Evolutionary conservation across 495 filamentous ascomycete genomes (phyloP).

Genomic region (Aspergillus hancockii): DNA sequence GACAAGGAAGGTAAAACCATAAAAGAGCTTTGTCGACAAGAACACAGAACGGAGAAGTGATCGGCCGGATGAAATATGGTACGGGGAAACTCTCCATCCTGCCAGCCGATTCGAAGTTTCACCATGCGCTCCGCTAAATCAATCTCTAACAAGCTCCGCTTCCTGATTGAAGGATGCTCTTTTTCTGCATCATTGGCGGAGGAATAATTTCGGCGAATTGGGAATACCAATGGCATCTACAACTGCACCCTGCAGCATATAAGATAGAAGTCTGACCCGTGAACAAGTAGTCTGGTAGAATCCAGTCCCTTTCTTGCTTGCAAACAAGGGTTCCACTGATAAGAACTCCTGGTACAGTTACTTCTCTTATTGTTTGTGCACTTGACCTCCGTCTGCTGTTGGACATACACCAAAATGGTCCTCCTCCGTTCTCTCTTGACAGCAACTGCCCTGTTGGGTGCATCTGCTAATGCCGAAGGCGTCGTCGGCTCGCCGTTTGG

Average conservation of each 20-base stretch:
- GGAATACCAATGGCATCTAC: background rate
- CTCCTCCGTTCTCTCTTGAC: slow-evolving; percentile 23
- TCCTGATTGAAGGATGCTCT: background rate
- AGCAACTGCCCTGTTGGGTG: slow-evolving; percentile 24
- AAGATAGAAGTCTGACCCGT: background rate
- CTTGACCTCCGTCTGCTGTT: background rate
- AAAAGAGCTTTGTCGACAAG: background rate
- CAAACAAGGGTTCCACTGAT: slow-evolving; percentile 15
- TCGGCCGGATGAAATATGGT: slow-evolving; percentile 1
- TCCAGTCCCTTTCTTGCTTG: background rate
- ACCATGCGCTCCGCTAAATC: slow-evolving; percentile 10
- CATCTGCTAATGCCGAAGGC: slow-evolving; percentile 21
- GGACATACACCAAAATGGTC: slow-evolving; percentile 18
- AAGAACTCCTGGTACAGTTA: slow-evolving; percentile 23
- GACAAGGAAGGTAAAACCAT: background rate
- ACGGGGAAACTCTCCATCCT: slow-evolving; percentile 4
- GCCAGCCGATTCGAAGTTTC: slow-evolving; percentile 6
- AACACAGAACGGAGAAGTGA: background rate
- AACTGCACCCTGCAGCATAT: background rate
- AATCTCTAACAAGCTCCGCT: slow-evolving; percentile 11
- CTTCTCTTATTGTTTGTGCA: slow-evolving; percentile 15
- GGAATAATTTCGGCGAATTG: background rate
- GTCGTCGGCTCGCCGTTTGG: slow-evolving; percentile 45
- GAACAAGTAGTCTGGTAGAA: background rate
- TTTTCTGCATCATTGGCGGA: background rate